Percentiles rank a stretch among this genome's conserved stretches.
phyloP scores from a whole-genome alignment of 768 basidiomycete genomes.

The Suillus luteus region DNA sequence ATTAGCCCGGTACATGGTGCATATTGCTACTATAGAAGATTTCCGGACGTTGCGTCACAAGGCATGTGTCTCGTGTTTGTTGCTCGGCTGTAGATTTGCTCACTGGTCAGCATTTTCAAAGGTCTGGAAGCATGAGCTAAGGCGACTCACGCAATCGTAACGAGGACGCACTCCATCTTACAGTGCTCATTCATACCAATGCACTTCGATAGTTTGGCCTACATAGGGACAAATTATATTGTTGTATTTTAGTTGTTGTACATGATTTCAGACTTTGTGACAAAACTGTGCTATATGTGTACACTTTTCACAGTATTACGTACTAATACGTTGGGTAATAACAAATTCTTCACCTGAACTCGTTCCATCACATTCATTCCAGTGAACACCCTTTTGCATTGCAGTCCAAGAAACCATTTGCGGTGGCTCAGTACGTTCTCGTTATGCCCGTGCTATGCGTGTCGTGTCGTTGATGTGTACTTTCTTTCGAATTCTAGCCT shows the following conservation, averaged over 20 bases:
- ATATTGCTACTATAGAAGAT: conserved; percentile 60
- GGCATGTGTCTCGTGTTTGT: conserved; percentile 39
- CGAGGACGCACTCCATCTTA: background rate
- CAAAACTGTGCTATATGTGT: background rate
- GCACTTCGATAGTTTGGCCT: background rate
- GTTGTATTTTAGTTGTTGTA: conserved; percentile 1
- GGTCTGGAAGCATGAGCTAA: conserved; percentile 38
- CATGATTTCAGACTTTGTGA: background rate
- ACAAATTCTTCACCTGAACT: background rate
- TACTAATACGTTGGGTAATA: background rate
- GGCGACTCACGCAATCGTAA: conserved; percentile 24
- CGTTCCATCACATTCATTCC: background rate
- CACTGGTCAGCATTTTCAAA: conserved; percentile 10
- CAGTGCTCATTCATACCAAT: background rate
- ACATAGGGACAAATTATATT: background rate
- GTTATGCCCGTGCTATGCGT: background rate
- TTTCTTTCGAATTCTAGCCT: background rate
- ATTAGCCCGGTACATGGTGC: conserved; percentile 63
- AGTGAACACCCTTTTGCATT: background rate
- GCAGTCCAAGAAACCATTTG: background rate
- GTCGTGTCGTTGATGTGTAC: background rate
- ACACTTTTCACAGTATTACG: background rate
- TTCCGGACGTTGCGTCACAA: conserved; percentile 68
- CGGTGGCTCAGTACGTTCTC: background rate
- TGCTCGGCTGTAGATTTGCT: background rate